Base-by-base conservation (phyloP, 495 filamentous ascomycete genomes). In the Parachaetomium inaequale region DNA sequence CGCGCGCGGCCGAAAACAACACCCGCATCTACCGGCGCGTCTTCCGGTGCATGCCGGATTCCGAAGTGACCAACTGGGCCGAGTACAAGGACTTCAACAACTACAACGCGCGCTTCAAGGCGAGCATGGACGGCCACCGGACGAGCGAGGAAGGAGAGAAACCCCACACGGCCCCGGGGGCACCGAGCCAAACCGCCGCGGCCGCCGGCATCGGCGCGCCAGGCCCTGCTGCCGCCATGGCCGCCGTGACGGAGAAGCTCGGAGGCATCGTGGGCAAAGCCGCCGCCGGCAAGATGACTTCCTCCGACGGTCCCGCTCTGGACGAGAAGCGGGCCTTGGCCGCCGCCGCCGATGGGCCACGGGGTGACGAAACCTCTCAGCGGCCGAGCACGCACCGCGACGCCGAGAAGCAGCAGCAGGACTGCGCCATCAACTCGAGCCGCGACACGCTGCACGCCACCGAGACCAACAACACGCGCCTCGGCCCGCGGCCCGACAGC, bases 11-110 rank as follows among this genome's bases (percentile, higher is more conserved):
- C 7, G 87, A 89, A 53, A 97, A 97, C 75, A 98, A 98, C 72
- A 97, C 94, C 6, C 89, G 90, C 62, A 82, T 98, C 34, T 98
- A 87, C 76, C 87, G 95, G 26, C 85, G 88, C 58, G 95, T 98
- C 14, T 98, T 98, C 79, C 87, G 95, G 50, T 96, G 92, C 74
- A 93, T 93, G 90, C 94, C 94, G 2, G 94, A 98, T 70, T 96
- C 84, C 58, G 91, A 97, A 67, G 95, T 95, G 64, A 89, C 87
- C 64, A 90, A 85, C 54, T 98, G 95, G 95, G 88, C 89, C 66
- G 90, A 95, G 64, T 98, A 98, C 77, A 92, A 91, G 68, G 89
- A 96, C 60, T 96, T 88, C 70, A 78, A 84, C 51, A 83, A 87
- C 6, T 98, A 96, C 70, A 83, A 82, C 26, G 86, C 89, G 65